These are phyloP conservation scores for Globisporangium megalacanthum DNA, from an alignment of 352 stramenopile genomes.

Conservation along the genomic window DNA sequence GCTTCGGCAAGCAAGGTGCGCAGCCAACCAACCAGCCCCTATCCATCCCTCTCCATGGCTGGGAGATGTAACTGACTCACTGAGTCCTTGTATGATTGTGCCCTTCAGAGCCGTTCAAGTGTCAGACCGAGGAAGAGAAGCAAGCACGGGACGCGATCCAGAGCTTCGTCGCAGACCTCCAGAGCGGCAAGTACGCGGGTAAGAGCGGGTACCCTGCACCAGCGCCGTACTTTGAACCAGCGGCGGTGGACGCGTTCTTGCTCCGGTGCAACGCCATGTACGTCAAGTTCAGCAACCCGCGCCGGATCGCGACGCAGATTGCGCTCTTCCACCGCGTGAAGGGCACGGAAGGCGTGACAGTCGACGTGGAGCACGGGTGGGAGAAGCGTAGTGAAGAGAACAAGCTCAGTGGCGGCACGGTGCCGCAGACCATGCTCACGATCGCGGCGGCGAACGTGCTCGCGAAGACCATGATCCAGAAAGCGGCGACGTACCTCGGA, in stretches of 20 bases:
- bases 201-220: constrained; percentile 48
- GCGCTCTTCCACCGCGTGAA: constrained; percentile 57
- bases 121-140: constrained; percentile 55
- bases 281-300: constrained; percentile 75
- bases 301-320: constrained; percentile 67
- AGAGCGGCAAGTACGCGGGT: constrained; percentile 63
- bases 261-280: constrained; percentile 77
- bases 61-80: neutral
- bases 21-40: neutral
- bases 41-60: too few relatives aligned
- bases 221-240: constrained; percentile 51
- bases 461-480: constrained; percentile 76
- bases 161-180: constrained; percentile 62
- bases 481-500: constrained; percentile 84
- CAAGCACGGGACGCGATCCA: constrained; percentile 49
- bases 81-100: neutral
- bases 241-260: constrained; percentile 60
- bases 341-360: constrained; percentile 65
- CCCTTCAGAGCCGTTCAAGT: constrained; percentile 46
- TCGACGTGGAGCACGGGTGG: constrained; percentile 83
- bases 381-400: constrained; percentile 78
- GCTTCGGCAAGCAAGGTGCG: constrained; percentile 57
- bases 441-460: constrained; percentile 81
- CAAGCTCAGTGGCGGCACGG: constrained; percentile 51
- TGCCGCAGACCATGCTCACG: constrained; percentile 81